Conservation (phyloP, 176 grass and related monocot species). For the Eragrostis nindensis region DNA sequence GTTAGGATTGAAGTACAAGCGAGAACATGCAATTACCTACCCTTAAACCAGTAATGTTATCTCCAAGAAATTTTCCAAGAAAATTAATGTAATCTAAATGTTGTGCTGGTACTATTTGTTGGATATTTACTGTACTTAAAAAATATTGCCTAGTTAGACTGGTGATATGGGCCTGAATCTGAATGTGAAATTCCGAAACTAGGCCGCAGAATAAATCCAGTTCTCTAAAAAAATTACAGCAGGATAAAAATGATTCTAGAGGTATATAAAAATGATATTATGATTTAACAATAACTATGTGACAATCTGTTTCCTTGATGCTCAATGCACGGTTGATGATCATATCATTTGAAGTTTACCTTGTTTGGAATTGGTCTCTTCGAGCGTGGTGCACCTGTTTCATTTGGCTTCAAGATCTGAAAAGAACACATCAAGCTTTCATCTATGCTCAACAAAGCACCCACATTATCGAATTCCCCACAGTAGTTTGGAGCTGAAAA, state of each 20-base stretch:
- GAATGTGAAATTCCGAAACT: background rate
- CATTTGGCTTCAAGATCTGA: conserved; percentile 74
- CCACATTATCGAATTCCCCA: conserved; percentile 78
- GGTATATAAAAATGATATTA: background rate
- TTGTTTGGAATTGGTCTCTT: conserved; percentile 70
- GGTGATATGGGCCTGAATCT: background rate
- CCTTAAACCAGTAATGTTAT: background rate
- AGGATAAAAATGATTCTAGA: background rate
- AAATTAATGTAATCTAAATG: background rate
- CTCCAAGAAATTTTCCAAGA: background rate
- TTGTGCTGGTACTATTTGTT: background rate
- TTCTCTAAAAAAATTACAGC: background rate
- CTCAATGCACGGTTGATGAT: conserved; percentile 7
- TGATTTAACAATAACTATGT: background rate
- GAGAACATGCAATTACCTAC: background rate
- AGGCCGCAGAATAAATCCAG: background rate
- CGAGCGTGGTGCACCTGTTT: conserved; percentile 46
- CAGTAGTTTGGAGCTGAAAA: conserved; percentile 91
- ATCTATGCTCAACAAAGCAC: conserved; percentile 82
- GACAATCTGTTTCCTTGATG: background rate
- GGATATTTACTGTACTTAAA: background rate
- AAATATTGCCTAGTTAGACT: background rate
- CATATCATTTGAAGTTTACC: conserved; percentile 40
- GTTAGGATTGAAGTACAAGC: background rate
- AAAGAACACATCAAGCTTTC: conserved; percentile 80